Conservation (phyloP, 2,329 filamentous ascomycete genomes). For the Verticillium albo-atrum region DNA sequence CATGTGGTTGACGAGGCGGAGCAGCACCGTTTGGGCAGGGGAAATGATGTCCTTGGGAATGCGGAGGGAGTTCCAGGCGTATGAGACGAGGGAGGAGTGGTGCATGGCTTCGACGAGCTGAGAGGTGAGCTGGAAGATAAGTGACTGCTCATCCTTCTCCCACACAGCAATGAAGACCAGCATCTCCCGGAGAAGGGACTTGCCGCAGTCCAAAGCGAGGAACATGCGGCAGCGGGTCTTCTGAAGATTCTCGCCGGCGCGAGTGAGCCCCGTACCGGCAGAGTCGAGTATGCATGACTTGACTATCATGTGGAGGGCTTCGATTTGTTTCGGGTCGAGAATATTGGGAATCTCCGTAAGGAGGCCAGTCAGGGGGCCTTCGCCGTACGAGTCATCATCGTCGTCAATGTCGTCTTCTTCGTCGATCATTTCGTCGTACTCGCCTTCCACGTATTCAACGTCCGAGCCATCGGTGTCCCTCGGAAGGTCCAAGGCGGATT, state of each 20-base stretch:
- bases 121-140: constrained; percentile 94
- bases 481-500: constrained; percentile 11
- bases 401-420: constrained; percentile 57
- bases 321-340: constrained; percentile 89
- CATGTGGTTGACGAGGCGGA: constrained; percentile 87
- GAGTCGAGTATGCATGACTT: constrained; percentile 90
- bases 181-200: constrained; percentile 83
- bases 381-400: constrained; percentile 74
- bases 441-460: constrained; percentile 33
- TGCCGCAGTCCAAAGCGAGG: constrained; percentile 82
- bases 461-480: constrained; percentile 26
- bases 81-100: constrained; percentile 82
- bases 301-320: constrained; percentile 94
- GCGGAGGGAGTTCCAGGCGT: constrained; percentile 85
- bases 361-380: constrained; percentile 76
- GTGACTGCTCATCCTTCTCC: constrained; percentile 88
- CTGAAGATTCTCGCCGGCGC: constrained; percentile 76
- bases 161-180: constrained; percentile 96
- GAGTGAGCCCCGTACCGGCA: constrained; percentile 64
- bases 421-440: constrained; percentile 54
- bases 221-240: constrained; percentile 87
- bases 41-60: constrained; percentile 96
- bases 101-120: constrained; percentile 94
- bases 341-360: constrained; percentile 94
- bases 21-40: constrained; percentile 86